phyloP scores from a whole-genome alignment of 225 moss, liverwort and hornwort genomes.

The Polytrichum formosum region DNA sequence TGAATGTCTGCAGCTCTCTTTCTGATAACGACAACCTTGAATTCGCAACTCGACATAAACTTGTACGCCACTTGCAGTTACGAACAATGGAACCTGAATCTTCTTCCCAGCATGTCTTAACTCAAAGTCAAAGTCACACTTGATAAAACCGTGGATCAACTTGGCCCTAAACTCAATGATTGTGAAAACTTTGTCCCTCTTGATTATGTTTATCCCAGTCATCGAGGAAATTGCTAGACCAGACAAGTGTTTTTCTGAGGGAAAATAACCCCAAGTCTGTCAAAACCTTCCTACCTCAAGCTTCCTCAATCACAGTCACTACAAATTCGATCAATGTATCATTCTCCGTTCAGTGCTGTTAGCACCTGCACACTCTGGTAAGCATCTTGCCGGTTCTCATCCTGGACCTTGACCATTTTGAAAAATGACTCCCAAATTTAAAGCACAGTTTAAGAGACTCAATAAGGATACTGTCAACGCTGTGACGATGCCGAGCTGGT shows the following conservation, averaged over 20 bases:
- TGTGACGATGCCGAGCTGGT: constrained; percentile 43
- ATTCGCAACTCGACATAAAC: constrained; percentile 45
- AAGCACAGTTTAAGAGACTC: constrained; percentile 9
- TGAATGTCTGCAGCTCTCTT: constrained; percentile 33
- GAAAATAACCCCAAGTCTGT: background rate
- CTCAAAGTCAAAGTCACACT: constrained; percentile 36
- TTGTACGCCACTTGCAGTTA: constrained; percentile 52
- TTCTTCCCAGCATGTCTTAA: constrained; percentile 65
- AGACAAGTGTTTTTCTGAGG: background rate
- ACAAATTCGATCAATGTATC: constrained; percentile 11
- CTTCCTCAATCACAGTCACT: background rate
- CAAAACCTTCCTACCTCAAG: background rate
- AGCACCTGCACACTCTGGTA: background rate
- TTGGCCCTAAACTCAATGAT: background rate
- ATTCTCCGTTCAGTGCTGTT: constrained; percentile 9
- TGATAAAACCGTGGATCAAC: background rate
- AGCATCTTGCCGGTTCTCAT: too few relatives aligned
- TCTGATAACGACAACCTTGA: constrained; percentile 41
- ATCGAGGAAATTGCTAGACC: background rate
- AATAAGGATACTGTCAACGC: constrained; percentile 66
- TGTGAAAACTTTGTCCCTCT: background rate
- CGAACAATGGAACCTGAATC: constrained; percentile 46
- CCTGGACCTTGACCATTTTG: background rate
- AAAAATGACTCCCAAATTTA: constrained; percentile 2
- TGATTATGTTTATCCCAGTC: background rate